phyloP scores from a whole-genome alignment of 257 asterid genomes.

The Leonotis leonurus region DNA sequence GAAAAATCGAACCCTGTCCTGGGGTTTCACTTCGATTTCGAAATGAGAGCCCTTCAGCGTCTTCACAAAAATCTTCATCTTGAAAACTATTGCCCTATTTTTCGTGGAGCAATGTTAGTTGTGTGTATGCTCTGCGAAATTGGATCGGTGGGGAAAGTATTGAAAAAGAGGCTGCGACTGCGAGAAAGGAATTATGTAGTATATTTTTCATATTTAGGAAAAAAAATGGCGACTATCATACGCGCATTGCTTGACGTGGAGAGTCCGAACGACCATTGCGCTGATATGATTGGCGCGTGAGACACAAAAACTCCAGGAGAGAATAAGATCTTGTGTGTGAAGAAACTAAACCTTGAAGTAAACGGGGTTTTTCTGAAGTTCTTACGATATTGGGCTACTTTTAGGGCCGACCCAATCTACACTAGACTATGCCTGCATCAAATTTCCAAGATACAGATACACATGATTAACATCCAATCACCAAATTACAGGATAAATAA shows the following conservation, averaged over 20 bases:
- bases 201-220: background rate
- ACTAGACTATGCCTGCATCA: too few relatives aligned
- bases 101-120: background rate
- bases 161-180: constrained; percentile 1
- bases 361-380: background rate
- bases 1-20: constrained; percentile 24
- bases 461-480: too few relatives aligned
- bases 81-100: background rate
- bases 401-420: too few relatives aligned
- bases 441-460: too few relatives aligned
- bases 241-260: constrained; percentile 9
- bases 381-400: background rate
- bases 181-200: constrained; percentile 27
- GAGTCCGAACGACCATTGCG: background rate
- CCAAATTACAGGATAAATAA: too few relatives aligned
- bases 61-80: constrained; percentile 42
- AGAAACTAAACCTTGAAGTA: background rate
- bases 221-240: background rate
- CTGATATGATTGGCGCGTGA: constrained; percentile 4
- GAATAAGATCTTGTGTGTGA: background rate
- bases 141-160: constrained; percentile 15
- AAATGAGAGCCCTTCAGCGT: constrained; percentile 41
- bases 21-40: constrained; percentile 37
- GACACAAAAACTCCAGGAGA: background rate
- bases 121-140: background rate